Evolutionary conservation across 176 grass and related monocot genomes (phyloP), one percentile per base, ranked within the genome.

Genomic region (Saccharum spontaneum): DNA sequence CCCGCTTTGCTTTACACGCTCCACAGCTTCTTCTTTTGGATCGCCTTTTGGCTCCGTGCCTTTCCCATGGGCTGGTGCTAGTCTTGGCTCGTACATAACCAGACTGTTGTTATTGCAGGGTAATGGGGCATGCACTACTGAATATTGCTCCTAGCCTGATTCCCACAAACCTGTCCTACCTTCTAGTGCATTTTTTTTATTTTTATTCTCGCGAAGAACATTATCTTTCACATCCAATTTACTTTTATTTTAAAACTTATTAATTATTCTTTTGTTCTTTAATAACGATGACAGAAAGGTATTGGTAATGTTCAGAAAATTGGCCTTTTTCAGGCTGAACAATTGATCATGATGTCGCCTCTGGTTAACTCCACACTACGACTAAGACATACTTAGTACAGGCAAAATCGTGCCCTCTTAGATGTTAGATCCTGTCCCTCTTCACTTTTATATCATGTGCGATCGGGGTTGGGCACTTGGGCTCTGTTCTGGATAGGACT

Each of bases 101-200:
- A 30, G 4, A 78, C 71, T 79, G 60, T 23, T 83, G 36, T 59
- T 50, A 62, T 77, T 73, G 79, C 57, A 75, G 43, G 60, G 84
- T 64, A 83, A 92, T 79, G 74, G 79, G 64, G 23, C 62, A 68
- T 79, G 83, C 74, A 86, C 83, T 89, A 64, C 67, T 83, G 43
- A 78, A 72, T 80, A 71, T 82, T 86, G 73, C 83, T 88, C 68
- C 17, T 83, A 82, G 79, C 18, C 69, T 79, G 90, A 86, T 92
- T 79, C 83, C 83, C 79, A 82, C 46, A 68, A 41, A 79, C 74
- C 13, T 64, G 49, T 6, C 69, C 83, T 92, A 85, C 14, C 83
- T 79, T 70, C 68, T 89, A 79, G 74, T 22, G 30, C 69, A 48
- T 62, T 49, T 73, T 88, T 46, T 57, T 57, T 6, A 1, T 50